Evolutionary conservation across 495 filamentous ascomycete genomes (phyloP), one percentile per base, ranked within the genome.

Genomic region (Rhypophila decipiens): DNA sequence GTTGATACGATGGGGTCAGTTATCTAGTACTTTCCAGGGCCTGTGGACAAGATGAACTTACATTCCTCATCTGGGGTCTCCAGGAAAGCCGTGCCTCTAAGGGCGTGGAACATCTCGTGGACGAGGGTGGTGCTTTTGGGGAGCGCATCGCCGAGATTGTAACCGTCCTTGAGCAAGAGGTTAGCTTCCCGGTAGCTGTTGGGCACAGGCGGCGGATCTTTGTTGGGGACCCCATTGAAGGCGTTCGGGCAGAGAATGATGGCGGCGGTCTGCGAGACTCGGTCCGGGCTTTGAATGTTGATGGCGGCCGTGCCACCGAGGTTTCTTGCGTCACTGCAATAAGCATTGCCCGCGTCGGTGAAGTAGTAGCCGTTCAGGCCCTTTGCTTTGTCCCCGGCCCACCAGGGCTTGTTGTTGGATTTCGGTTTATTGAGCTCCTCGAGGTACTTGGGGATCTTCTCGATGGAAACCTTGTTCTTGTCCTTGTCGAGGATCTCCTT

Each of bases 101-200:
- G 2, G 20, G n/a, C 44, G 33, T 39, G 44, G 20, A 46, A 46
- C 33, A 9, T 5, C 33, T 46, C 44, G 34, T 46, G 44, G n/a
- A 46, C 33, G 12, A 46, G 44, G 2, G 44, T 46, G 5, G 44
- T 15, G 44, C 44, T 46, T n/a, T 46, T 46, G 17, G 44, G 44
- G 3, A 46, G 20, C 5, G 33, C 44, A 11, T 1, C 17, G 5
- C 12, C 20, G 22, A 46, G 33, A 11, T 18, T 20, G 2, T 10
- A 24, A 20, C 33, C 44, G 0, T 17, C 17, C 4, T 4, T 1
- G 44, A 46, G n/a, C 5, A 15, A 11, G 31, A 15, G 19, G 13
- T 18, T 38, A 9, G 21, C 29, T 24, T 24, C 10, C 33, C 20
- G 4, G 38, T 40, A 40, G 18, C 38, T 40, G 18, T 40, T 22